phyloP scores from a whole-genome alignment of 805 yeast genomes.

The Candida boidinii region DNA sequence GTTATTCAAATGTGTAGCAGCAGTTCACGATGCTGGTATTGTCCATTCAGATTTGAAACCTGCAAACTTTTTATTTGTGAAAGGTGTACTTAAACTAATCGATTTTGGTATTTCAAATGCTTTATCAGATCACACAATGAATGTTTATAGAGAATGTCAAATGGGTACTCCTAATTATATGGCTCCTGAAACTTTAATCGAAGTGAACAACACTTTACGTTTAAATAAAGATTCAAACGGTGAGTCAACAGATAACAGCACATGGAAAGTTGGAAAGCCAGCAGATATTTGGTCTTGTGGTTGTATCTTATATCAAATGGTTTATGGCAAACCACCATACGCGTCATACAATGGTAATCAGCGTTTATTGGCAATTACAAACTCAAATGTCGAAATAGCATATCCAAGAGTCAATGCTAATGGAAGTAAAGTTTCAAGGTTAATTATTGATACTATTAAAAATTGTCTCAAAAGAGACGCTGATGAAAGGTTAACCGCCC shows the following conservation, averaged over 20 bases:
- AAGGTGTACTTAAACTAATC: slow-evolving; percentile 77
- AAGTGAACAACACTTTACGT: slow-evolving; percentile 30
- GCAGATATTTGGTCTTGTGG: slow-evolving; percentile 99
- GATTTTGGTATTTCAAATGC: slow-evolving; percentile 97
- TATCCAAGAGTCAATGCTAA: slow-evolving; percentile 40
- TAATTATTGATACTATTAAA: slow-evolving; percentile 59
- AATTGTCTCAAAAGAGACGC: slow-evolving; percentile 71
- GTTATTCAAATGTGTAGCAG: slow-evolving; percentile 70
- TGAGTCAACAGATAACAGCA: slow-evolving; percentile 19
- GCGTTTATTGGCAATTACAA: slow-evolving; percentile 75
- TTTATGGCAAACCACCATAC: slow-evolving; percentile 89
- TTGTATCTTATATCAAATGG: slow-evolving; percentile 90
- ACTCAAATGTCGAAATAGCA: slow-evolving; percentile 64
- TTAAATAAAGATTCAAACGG: slow-evolving; percentile 17
- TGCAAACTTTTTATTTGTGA: slow-evolving; percentile 69
- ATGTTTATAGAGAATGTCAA: slow-evolving; percentile 82
- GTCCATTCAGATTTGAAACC: slow-evolving; percentile 50
- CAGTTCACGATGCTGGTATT: slow-evolving; percentile 81
- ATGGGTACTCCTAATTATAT: slow-evolving; percentile 95
- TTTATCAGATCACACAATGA: slow-evolving; percentile 85
- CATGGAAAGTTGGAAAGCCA: slow-evolving; percentile 84
- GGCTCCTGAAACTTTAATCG: slow-evolving; percentile 94
- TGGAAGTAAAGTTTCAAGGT: slow-evolving; percentile 16
- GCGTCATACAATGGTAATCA: slow-evolving; percentile 70
- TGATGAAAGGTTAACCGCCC: slow-evolving; percentile 51